Evolutionary conservation across 768 basidiomycete species (phyloP).

Genomic region (Rhizopogon roseolus): DNA sequence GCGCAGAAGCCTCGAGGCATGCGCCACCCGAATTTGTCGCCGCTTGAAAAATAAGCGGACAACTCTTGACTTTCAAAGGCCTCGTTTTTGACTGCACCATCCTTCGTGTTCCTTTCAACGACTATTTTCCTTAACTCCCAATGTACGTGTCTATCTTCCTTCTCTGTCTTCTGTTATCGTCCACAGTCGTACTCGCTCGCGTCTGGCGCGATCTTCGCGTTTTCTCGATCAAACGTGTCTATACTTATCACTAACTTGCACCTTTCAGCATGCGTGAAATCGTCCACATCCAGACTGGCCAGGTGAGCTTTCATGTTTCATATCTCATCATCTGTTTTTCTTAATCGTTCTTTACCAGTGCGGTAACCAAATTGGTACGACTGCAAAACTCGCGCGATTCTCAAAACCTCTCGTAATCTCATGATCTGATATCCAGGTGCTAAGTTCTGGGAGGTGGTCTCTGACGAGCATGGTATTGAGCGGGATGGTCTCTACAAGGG

Average conservation of each 20-base stretch:
- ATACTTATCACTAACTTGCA: slow-evolving; percentile 19
- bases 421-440: slow-evolving; percentile 51
- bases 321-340: slow-evolving; percentile 17
- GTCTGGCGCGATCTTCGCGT: slow-evolving; percentile 19
- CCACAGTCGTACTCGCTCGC: slow-evolving; percentile 20
- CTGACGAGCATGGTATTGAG: slow-evolving; percentile 97
- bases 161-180: background rate
- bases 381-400: slow-evolving; percentile 12
- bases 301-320: slow-evolving; percentile 48
- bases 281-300: slow-evolving; percentile 98
- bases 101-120: slow-evolving; percentile 28
- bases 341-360: slow-evolving; percentile 50
- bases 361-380: slow-evolving; percentile 98
- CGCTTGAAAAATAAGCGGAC: slow-evolving; percentile 33
- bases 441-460: slow-evolving; percentile 97
- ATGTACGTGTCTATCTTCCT: slow-evolving; percentile 27
- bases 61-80: slow-evolving; percentile 26
- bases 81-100: slow-evolving; percentile 31
- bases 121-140: slow-evolving; percentile 14
- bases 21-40: slow-evolving; percentile 25
- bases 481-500: slow-evolving; percentile 92
- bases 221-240: slow-evolving; percentile 15
- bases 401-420: slow-evolving; percentile 13
- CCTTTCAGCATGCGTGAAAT: slow-evolving; percentile 92
- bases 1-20: background rate